Conservation (phyloP, 768 basidiomycete species). For the Galerina sulciceps region DNA sequence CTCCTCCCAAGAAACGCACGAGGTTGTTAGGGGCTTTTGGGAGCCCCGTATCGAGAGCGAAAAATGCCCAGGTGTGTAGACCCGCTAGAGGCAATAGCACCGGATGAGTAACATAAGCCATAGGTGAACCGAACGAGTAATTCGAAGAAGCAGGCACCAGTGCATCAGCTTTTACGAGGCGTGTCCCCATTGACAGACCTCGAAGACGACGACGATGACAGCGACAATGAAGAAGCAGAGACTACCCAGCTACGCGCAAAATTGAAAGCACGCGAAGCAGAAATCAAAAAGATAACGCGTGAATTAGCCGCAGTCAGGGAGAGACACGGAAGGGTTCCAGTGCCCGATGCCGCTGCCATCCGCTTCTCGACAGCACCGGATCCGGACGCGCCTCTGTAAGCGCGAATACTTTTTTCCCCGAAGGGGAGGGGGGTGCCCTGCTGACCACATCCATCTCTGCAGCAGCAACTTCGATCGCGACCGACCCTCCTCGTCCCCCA, state of each 20-base stretch:
- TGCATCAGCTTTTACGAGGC: slow-evolving; percentile 25
- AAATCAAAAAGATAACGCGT: slow-evolving; percentile 7
- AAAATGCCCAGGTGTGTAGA: slow-evolving; percentile 43
- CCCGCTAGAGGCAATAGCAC: too few relatives aligned
- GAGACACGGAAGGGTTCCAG: neutral
- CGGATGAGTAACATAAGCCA: too few relatives aligned
- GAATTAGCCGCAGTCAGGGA: slow-evolving; percentile 5
- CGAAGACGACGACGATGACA: slow-evolving; percentile 32
- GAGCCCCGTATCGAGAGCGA: slow-evolving; percentile 33
- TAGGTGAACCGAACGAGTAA: too few relatives aligned
- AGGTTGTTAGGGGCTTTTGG: slow-evolving; percentile 5
- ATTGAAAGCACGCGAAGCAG: slow-evolving; percentile 7
- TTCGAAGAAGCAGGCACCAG: neutral
- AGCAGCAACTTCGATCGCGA: neutral
- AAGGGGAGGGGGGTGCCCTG: too few relatives aligned
- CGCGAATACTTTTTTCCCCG: neutral
- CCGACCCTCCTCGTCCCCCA: neutral
- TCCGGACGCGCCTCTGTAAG: slow-evolving; percentile 7
- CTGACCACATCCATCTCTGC: too few relatives aligned
- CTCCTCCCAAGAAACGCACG: slow-evolving; percentile 7
- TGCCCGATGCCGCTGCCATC: slow-evolving; percentile 1
- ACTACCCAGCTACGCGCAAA: slow-evolving; percentile 2
- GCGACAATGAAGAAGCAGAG: too few relatives aligned
- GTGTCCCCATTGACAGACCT: slow-evolving; percentile 37
- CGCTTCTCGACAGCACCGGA: slow-evolving; percentile 2